Evolutionary conservation across 2,329 filamentous ascomycete species (phyloP).

Genomic region (Proliferodiscus dingleyae): DNA sequence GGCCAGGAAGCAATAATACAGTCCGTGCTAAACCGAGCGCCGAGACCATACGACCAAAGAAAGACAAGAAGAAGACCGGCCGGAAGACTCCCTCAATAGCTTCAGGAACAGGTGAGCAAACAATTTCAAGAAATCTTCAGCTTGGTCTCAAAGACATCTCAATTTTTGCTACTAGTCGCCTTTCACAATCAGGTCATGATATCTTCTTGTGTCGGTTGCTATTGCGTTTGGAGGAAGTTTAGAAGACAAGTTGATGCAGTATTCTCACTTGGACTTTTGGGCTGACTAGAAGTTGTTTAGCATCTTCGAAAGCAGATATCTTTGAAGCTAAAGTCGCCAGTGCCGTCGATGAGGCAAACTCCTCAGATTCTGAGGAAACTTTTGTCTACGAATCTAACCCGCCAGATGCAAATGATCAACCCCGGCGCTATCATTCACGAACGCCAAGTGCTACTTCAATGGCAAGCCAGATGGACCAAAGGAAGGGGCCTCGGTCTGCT

Average conservation of each 20-base stretch:
- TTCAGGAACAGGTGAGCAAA: constrained; percentile 65
- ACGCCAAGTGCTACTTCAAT: constrained; percentile 91
- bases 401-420: constrained; percentile 58
- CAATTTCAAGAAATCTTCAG: constrained; percentile 33
- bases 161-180: constrained; percentile 17
- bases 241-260: constrained; percentile 36
- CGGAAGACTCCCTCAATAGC: constrained; percentile 71
- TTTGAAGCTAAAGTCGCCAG: constrained; percentile 97
- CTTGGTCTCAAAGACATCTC: constrained; percentile 26
- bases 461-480: constrained; percentile 62
- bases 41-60: constrained; percentile 94
- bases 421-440: constrained; percentile 81
- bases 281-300: constrained; percentile 49
- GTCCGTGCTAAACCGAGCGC: constrained; percentile 82
- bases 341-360: constrained; percentile 92
- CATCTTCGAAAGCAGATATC: constrained; percentile 92
- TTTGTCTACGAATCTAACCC: constrained; percentile 99
- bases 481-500: constrained; percentile 46
- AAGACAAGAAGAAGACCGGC: constrained; percentile 76
- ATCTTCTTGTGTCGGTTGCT: not conserved
- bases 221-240: constrained; percentile 21
- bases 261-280: constrained; percentile 37
- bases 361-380: constrained; percentile 95
- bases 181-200: too few relatives aligned
- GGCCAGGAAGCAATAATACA: constrained; percentile 64